These are phyloP conservation scores for Clavispora phyllophila DNA, from an alignment of 805 yeast species.

Conservation along the genomic window DNA sequence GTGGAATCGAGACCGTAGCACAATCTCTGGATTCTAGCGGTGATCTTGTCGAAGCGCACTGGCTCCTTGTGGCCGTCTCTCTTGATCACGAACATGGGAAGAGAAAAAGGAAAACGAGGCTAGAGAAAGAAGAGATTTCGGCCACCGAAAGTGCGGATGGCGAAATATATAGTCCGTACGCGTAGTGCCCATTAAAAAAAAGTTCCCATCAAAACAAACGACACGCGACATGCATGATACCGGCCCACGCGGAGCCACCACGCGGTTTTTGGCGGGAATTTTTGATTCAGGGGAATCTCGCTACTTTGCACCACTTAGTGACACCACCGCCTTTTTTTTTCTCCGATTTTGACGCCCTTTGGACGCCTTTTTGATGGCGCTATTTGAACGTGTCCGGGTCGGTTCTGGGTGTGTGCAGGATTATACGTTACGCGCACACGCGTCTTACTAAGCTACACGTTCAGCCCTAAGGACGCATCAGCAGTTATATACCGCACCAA, in stretches of 20 bases:
- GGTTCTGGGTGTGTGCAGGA: not conserved
- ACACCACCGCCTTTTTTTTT: not conserved
- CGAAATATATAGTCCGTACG: conserved; percentile 8
- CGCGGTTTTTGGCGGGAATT: not conserved
- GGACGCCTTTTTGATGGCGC: not conserved
- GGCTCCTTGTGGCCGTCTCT: conserved; percentile 95
- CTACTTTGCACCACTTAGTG: too few species aligned
- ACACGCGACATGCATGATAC: conserved; percentile 5
- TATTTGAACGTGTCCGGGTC: not conserved
- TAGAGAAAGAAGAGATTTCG: not conserved
- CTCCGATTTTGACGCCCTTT: not conserved
- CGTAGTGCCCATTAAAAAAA: conserved; percentile 8
- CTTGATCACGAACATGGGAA: conserved; percentile 72
- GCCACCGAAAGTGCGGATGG: not conserved
- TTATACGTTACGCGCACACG: conserved; percentile 2
- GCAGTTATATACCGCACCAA: not conserved
- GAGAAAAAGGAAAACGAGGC: not conserved
- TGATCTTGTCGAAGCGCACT: conserved; percentile 92
- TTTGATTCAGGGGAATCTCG: too few species aligned
- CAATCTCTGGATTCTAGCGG: conserved; percentile 84
- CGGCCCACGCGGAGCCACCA: too few species aligned
- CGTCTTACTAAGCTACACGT: conserved; percentile 4
- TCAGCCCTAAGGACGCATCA: not conserved
- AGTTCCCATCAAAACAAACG: conserved; percentile 3
- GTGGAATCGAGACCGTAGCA: conserved; percentile 90